Conservation (phyloP, 768 basidiomycete species). For the Inosperma sp. region DNA sequence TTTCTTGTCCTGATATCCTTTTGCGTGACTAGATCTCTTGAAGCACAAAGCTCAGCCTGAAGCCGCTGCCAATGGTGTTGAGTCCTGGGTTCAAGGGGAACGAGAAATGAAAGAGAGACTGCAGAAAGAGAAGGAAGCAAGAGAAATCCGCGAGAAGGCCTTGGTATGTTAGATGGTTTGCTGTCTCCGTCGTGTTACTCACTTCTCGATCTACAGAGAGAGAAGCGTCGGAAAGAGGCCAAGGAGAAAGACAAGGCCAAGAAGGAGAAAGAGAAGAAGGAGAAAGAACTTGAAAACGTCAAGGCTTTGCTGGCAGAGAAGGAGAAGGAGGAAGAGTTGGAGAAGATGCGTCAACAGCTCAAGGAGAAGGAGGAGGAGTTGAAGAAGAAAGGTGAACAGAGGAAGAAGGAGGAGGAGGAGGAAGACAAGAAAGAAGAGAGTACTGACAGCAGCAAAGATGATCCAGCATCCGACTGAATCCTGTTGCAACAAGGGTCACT, state of each 20-base stretch:
- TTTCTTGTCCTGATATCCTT: neutral
- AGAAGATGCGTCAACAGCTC: constrained; percentile 27
- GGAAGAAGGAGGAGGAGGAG: constrained; percentile 24
- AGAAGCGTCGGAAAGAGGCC: constrained; percentile 50
- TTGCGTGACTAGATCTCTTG: constrained; percentile 38
- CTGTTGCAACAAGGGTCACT: no score
- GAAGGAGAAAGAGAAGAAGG: constrained; percentile 62
- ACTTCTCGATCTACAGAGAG: constrained; percentile 30
- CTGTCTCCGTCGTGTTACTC: neutral
- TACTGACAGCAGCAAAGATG: constrained; percentile 28
- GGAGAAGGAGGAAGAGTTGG: constrained; percentile 31
- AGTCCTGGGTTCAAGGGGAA: constrained; percentile 71
- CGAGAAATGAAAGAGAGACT: constrained; percentile 68
- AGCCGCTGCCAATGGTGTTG: constrained; percentile 60
- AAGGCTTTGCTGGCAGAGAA: constrained; percentile 42
- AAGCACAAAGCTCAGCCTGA: constrained; percentile 84
- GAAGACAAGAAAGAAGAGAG: constrained; percentile 24
- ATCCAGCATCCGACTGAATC: no score
- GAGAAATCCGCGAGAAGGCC: constrained; percentile 61
- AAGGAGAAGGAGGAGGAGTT: constrained; percentile 28
- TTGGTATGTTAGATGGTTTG: constrained; percentile 45
- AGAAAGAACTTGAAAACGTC: constrained; percentile 50
- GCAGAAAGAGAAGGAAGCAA: constrained; percentile 67
- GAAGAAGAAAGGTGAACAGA: constrained; percentile 26
- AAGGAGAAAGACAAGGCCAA: constrained; percentile 55